phyloP scores from a whole-genome alignment of 495 filamentous ascomycete species.

The Stereocaulon alpinum region DNA sequence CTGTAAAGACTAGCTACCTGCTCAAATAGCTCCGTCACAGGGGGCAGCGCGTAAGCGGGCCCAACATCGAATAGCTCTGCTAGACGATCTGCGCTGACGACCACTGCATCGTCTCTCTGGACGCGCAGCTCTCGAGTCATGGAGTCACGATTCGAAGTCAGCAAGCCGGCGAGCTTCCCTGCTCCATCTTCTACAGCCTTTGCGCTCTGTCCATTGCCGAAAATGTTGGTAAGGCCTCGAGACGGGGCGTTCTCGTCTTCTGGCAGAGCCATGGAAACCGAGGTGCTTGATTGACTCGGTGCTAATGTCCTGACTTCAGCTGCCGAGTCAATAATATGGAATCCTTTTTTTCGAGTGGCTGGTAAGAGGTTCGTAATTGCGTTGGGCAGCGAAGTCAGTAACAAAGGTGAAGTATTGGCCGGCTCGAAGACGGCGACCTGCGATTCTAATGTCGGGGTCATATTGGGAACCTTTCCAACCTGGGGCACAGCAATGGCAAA shows the following conservation, averaged over 20 bases:
- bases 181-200: constrained; percentile 30
- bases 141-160: constrained; percentile 31
- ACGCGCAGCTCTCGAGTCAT: constrained; percentile 15
- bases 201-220: constrained; percentile 33
- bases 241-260: constrained; percentile 33
- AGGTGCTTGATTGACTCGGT: constrained; percentile 35
- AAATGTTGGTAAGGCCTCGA: constrained; percentile 41
- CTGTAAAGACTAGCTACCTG: constrained; percentile 43
- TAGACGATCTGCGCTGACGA: constrained; percentile 55
- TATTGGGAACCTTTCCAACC: constrained; percentile 20
- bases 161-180: constrained; percentile 26
- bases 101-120: constrained; percentile 36
- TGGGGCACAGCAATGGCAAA: constrained; percentile 48
- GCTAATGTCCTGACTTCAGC: constrained; percentile 46
- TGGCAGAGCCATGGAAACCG: constrained; percentile 35
- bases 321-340: constrained; percentile 43
- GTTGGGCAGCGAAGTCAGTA: constrained; percentile 36
- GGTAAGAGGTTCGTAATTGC: constrained; percentile 46
- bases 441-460: constrained; percentile 20
- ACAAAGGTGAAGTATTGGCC: constrained; percentile 36
- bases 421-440: constrained; percentile 49
- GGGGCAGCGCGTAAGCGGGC: constrained; percentile 65
- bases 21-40: constrained; percentile 67
- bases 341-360: constrained; percentile 28
- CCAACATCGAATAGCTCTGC: constrained; percentile 63